These are phyloP conservation scores for Eudorina sp. DNA, from an alignment of 139 green algal genomes.

Conservation along the genomic window DNA sequence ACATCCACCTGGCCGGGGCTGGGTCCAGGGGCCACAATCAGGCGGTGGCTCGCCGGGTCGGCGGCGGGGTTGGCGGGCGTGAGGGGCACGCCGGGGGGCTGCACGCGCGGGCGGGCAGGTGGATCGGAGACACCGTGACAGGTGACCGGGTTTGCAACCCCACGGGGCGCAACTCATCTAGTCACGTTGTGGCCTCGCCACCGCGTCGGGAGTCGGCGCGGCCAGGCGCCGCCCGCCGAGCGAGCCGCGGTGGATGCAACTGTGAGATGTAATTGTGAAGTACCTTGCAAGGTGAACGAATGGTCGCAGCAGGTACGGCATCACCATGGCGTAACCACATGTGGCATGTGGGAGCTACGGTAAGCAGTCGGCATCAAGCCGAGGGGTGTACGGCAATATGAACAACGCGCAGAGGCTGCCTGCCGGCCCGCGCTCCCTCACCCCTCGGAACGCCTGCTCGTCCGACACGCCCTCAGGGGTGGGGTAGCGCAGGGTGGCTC, in stretches of 20 bases:
- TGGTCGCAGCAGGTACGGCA: no score
- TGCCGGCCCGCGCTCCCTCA: neutral
- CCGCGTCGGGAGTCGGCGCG: no score
- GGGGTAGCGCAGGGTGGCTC: neutral
- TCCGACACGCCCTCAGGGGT: neutral
- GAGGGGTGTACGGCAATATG: neutral
- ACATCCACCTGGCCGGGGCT: slow-evolving; percentile 23
- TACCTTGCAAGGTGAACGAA: neutral
- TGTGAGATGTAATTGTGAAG: neutral
- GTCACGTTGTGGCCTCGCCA: neutral
- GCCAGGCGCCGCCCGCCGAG: no score
- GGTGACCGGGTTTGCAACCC: neutral
- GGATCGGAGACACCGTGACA: neutral
- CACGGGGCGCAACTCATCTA: neutral
- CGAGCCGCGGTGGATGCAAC: no score
- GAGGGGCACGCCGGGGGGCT: slow-evolving; percentile 36
- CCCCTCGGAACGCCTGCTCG: slow-evolving; percentile 3
- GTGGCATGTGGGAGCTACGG: no score
- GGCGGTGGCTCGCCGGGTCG: slow-evolving; percentile 22
- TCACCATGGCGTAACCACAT: no score
- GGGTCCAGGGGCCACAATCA: slow-evolving; percentile 14
- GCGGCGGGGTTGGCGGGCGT: slow-evolving; percentile 20
- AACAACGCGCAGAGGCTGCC: neutral
- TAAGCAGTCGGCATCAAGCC: no score
- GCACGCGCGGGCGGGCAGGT: neutral